A percentile compares a stretch with the other conserved stretches of the same genome.
Conservation (phyloP, 352 stramenopile species). For the Globisporangium cederbergense region DNA sequence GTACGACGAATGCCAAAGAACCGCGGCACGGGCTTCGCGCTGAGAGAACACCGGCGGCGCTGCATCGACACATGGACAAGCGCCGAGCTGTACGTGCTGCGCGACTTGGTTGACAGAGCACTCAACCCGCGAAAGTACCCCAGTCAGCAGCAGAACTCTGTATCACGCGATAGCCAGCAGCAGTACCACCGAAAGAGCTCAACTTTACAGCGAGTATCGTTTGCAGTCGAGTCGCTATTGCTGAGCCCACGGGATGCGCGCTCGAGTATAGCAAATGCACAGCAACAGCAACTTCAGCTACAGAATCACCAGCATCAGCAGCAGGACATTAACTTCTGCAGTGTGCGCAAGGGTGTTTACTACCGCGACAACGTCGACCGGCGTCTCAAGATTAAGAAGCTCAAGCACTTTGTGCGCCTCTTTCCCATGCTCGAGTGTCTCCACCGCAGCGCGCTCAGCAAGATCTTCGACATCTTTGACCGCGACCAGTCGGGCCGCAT, state of each 20-base stretch:
- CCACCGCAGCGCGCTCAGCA: conserved; percentile 29
- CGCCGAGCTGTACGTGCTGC: conserved; percentile 57
- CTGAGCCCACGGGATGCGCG: conserved; percentile 2
- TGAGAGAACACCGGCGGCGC: conserved; percentile 22
- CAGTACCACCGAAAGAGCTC: conserved; percentile 16
- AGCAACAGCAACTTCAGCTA: neutral
- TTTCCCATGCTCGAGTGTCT: conserved; percentile 44
- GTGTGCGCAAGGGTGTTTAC: conserved; percentile 28
- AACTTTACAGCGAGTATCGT: conserved; percentile 16
- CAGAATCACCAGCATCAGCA: neutral
- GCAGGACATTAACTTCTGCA: conserved; percentile 8
- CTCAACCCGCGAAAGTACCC: conserved; percentile 26
- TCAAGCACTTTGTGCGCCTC: conserved; percentile 47
- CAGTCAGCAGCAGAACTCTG: neutral
- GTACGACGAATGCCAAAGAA: conserved; percentile 7
- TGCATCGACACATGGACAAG: conserved; percentile 51
- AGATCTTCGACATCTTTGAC: conserved; percentile 53
- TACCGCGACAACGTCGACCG: conserved; percentile 39
- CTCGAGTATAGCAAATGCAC: neutral
- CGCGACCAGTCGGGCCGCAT: conserved; percentile 35
- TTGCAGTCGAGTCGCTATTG: conserved; percentile 18
- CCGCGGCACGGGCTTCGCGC: conserved; percentile 13
- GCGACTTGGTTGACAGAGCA: conserved; percentile 43
- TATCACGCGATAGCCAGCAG: conserved; percentile 13
- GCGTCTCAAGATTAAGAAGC: conserved; percentile 36